Conservation (phyloP, 2,329 filamentous ascomycete genomes). For the Colletotrichum eleusines region DNA sequence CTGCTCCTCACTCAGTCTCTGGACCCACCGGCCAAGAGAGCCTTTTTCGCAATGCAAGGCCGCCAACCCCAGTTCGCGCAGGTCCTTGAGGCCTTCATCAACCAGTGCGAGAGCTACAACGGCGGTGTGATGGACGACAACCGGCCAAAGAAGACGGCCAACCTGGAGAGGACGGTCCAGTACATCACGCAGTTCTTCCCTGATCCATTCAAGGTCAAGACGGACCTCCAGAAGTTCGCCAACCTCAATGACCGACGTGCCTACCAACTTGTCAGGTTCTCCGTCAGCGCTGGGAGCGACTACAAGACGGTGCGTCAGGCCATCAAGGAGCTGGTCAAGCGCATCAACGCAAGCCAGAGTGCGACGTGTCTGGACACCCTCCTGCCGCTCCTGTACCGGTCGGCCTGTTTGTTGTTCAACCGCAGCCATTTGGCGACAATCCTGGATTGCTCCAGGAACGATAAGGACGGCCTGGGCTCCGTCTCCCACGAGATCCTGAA, state of each 20-base stretch:
- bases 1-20: conserved; percentile 84
- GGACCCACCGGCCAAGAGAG: conserved; percentile 81
- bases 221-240: conserved; percentile 90
- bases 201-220: conserved; percentile 76
- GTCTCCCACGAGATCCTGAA: conserved; percentile 91
- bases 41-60: conserved; percentile 88
- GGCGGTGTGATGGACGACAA: conserved; percentile 84
- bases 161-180: conserved; percentile 78
- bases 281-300: conserved; percentile 86
- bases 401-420: conserved; percentile 89
- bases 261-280: conserved; percentile 90
- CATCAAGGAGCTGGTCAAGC: conserved; percentile 88
- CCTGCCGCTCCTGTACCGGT: conserved; percentile 84
- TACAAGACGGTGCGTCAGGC: conserved; percentile 92
- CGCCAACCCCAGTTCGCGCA: conserved; percentile 81
- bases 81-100: conserved; percentile 81
- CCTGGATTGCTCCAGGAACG: conserved; percentile 86
- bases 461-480: conserved; percentile 81
- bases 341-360: conserved; percentile 76
- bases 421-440: conserved; percentile 92
- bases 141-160: conserved; percentile 75
- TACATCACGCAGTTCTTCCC: conserved; percentile 82
- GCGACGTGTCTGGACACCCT: conserved; percentile 82
- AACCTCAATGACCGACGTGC: conserved; percentile 90
- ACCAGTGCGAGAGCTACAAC: conserved; percentile 90